Conservation (phyloP, 495 filamentous ascomycete species). For the Lepraria neglecta region DNA sequence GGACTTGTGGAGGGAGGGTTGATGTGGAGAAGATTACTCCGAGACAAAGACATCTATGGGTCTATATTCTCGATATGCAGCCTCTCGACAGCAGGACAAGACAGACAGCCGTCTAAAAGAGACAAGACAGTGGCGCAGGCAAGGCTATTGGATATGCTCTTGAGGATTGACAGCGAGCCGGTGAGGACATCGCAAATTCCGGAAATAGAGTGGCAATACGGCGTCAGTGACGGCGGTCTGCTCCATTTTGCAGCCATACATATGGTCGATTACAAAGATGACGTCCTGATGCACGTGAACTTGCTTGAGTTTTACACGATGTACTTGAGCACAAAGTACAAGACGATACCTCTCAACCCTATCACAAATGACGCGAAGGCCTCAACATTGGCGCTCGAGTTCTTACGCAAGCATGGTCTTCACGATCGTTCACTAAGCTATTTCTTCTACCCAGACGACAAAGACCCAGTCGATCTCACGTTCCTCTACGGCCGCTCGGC, state of each 20-base stretch:
- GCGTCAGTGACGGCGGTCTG: slow-evolving; percentile 47
- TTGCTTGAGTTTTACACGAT: slow-evolving; percentile 69
- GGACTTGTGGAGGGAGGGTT: slow-evolving; percentile 54
- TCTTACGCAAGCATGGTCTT: slow-evolving; percentile 45
- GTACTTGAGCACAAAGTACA: slow-evolving; percentile 47
- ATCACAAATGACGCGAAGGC: not conserved
- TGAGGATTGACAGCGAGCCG: slow-evolving; percentile 58
- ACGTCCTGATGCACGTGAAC: slow-evolving; percentile 74
- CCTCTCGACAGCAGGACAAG: slow-evolving; percentile 34
- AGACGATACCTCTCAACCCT: not conserved
- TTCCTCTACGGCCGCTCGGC: slow-evolving; percentile 51
- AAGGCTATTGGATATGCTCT: slow-evolving; percentile 63
- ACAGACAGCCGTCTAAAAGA: slow-evolving; percentile 45
- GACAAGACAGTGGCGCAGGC: slow-evolving; percentile 75
- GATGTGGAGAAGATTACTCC: slow-evolving; percentile 68
- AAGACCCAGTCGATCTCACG: slow-evolving; percentile 46
- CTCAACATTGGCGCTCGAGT: slow-evolving; percentile 51
- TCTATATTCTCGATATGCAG: slow-evolving; percentile 59
- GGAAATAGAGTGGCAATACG: slow-evolving; percentile 53
- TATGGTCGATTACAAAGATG: slow-evolving; percentile 64
- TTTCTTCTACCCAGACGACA: slow-evolving; percentile 46
- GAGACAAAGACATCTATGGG: slow-evolving; percentile 58
- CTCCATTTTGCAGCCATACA: slow-evolving; percentile 65
- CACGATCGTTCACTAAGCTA: slow-evolving; percentile 46
- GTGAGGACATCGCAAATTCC: slow-evolving; percentile 53